These are phyloP conservation scores for Craterostigma plantagineum DNA, from an alignment of 257 asterid species.

Conservation along the genomic window DNA sequence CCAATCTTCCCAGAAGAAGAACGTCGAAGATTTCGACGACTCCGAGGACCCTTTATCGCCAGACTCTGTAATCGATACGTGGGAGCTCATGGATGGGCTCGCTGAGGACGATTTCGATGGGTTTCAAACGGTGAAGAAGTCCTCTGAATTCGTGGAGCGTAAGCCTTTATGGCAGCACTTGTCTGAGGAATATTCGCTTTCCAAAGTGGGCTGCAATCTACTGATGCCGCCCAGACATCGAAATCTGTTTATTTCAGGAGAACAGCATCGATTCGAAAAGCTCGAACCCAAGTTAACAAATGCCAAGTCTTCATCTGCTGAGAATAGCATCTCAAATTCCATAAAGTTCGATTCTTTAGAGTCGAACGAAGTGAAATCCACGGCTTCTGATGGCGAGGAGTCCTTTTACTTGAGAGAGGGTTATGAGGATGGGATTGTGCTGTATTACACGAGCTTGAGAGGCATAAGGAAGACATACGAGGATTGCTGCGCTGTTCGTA, in stretches of 20 bases:
- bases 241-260: slow-evolving; percentile 23
- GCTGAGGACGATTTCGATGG: slow-evolving; percentile 36
- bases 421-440: slow-evolving; percentile 35
- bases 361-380: slow-evolving; percentile 8
- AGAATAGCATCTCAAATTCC: too few species aligned
- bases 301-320: too few species aligned
- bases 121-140: slow-evolving; percentile 11
- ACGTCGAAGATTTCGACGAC: slow-evolving; percentile 13
- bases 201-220: slow-evolving; percentile 24
- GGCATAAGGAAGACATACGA: slow-evolving; percentile 77
- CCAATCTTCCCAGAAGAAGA: slow-evolving; percentile 15
- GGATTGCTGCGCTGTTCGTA: slow-evolving; percentile 56
- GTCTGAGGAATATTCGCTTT: slow-evolving; percentile 30
- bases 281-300: slow-evolving; percentile 7
- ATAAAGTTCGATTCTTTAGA: slow-evolving; percentile 9
- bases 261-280: slow-evolving; percentile 17
- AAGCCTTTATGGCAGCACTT: slow-evolving; percentile 41
- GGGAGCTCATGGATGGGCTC: slow-evolving; percentile 95
- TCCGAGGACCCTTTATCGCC: slow-evolving; percentile 42
- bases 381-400: slow-evolving; percentile 13
- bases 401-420: slow-evolving; percentile 17
- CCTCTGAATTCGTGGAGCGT: slow-evolving; percentile 26
- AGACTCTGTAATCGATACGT: slow-evolving; percentile 70
- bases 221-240: slow-evolving; percentile 22
- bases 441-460: slow-evolving; percentile 70